phyloP scores from a whole-genome alignment of 1,139 yeast genomes.

The Suhomyces bolitotheri region DNA sequence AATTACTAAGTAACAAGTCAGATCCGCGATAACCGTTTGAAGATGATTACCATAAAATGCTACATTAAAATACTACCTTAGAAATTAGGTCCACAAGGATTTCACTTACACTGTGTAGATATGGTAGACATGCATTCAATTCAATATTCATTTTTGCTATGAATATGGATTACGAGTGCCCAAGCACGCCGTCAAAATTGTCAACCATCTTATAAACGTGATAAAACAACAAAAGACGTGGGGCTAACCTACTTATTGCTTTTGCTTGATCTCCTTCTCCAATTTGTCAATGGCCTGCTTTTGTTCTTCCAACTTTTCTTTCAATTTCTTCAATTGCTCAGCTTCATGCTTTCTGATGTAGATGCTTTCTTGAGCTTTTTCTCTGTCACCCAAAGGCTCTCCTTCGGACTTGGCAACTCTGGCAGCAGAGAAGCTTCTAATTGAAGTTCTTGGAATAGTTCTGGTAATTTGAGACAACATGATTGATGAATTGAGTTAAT shows the following conservation, averaged over 20 bases:
- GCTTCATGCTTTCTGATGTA: conserved; percentile 50
- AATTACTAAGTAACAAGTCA: too few species aligned
- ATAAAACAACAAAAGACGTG: too few species aligned
- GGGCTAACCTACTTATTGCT: conserved; percentile 33
- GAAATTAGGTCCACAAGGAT: too few species aligned
- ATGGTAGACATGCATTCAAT: too few species aligned
- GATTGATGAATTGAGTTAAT: conserved; percentile 4
- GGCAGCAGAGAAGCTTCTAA: conserved; percentile 42
- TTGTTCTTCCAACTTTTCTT: conserved; percentile 46
- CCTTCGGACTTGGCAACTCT: conserved; percentile 34
- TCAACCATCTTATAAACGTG: too few species aligned
- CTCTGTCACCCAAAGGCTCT: conserved; percentile 42
- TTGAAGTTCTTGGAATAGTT: conserved; percentile 28
- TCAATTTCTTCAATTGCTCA: conserved; percentile 50
- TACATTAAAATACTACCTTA: too few species aligned
- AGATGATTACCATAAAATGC: too few species aligned
- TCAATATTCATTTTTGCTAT: too few species aligned
- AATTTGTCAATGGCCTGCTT: conserved; percentile 46
- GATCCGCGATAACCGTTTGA: too few species aligned
- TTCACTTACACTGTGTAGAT: too few species aligned
- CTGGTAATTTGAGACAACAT: conserved; percentile 42
- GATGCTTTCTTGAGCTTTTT: conserved; percentile 46
- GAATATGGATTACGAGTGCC: too few species aligned
- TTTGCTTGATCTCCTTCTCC: conserved; percentile 41
- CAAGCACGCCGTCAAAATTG: too few species aligned